phyloP scores from a whole-genome alignment of 306 rosid species.

The Trifolium subterraneum region DNA sequence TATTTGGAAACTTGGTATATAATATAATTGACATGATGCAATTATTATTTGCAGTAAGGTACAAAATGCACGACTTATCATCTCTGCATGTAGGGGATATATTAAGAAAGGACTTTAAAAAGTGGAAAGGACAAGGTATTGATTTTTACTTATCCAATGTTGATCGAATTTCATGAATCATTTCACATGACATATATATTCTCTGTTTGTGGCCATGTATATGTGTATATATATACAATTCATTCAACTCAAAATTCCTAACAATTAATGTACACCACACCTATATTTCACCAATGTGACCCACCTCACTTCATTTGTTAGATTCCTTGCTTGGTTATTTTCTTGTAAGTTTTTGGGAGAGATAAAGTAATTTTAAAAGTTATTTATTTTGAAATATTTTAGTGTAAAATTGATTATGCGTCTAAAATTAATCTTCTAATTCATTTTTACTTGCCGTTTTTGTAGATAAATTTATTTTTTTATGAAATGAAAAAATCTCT shows the following conservation, averaged over 20 bases:
- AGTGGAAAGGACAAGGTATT: constrained; percentile 78
- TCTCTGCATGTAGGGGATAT: constrained; percentile 62
- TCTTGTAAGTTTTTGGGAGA: background rate
- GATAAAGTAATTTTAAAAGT: background rate
- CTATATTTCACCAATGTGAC: background rate
- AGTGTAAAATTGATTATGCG: no score
- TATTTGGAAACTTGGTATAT: constrained; percentile 6
- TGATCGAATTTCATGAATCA: constrained; percentile 1
- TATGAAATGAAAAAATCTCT: no score
- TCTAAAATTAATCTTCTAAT: no score
- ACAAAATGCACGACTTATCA: constrained; percentile 72
- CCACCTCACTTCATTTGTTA: background rate
- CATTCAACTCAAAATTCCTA: background rate
- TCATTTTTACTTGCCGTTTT: no score
- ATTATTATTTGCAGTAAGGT: constrained; percentile 60
- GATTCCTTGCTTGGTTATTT: background rate
- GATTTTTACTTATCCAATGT: background rate
- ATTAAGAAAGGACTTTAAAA: constrained; percentile 76
- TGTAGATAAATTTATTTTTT: no score
- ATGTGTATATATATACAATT: background rate
- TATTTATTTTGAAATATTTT: no score
- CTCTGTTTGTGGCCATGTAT: background rate
- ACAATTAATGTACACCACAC: background rate
- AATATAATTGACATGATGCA: constrained; percentile 3
- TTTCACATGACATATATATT: background rate